Conservation (phyloP, 1,284 basidiomycete genomes). For the Sanghuangporus sanghuang region DNA sequence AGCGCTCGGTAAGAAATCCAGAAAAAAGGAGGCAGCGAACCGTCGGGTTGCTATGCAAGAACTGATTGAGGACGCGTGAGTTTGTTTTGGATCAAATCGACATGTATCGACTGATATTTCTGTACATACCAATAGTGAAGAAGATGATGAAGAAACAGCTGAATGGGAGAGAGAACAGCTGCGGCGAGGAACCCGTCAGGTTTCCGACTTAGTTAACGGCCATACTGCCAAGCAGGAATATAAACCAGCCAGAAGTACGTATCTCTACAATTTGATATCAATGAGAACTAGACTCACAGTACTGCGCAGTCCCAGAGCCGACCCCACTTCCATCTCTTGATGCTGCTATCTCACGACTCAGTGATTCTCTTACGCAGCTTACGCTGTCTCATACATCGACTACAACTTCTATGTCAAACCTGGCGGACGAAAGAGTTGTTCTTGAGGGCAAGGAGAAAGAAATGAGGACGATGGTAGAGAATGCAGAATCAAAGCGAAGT, state of each 20-base stretch:
- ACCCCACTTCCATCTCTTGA: slow-evolving; percentile 55
- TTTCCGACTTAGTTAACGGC: slow-evolving; percentile 28
- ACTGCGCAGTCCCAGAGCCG: slow-evolving; percentile 49
- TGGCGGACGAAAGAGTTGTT: slow-evolving; percentile 65
- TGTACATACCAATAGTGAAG: slow-evolving; percentile 46
- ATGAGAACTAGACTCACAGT: slow-evolving; percentile 18
- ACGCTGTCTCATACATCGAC: slow-evolving; percentile 68
- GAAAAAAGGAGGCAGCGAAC: slow-evolving; percentile 69
- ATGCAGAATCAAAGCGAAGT: slow-evolving; percentile 76
- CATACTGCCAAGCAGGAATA: slow-evolving; percentile 52
- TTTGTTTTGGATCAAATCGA: slow-evolving; percentile 19
- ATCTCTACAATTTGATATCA: not conserved
- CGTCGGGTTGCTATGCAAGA: slow-evolving; percentile 76
- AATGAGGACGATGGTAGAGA: slow-evolving; percentile 73
- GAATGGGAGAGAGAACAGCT: slow-evolving; percentile 92
- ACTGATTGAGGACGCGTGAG: slow-evolving; percentile 82
- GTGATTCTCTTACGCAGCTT: slow-evolving; percentile 60
- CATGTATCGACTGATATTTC: slow-evolving; percentile 16
- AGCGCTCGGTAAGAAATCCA: slow-evolving; percentile 81
- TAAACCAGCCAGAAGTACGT: slow-evolving; percentile 70
- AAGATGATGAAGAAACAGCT: slow-evolving; percentile 81
- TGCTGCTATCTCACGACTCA: slow-evolving; percentile 51
- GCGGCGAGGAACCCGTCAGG: slow-evolving; percentile 61
- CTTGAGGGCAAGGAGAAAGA: slow-evolving; percentile 75
- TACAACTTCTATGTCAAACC: slow-evolving; percentile 51